These are phyloP conservation scores for Fusarium nurragi DNA, from an alignment of 2,329 filamentous ascomycete species.

Conservation along the genomic window DNA sequence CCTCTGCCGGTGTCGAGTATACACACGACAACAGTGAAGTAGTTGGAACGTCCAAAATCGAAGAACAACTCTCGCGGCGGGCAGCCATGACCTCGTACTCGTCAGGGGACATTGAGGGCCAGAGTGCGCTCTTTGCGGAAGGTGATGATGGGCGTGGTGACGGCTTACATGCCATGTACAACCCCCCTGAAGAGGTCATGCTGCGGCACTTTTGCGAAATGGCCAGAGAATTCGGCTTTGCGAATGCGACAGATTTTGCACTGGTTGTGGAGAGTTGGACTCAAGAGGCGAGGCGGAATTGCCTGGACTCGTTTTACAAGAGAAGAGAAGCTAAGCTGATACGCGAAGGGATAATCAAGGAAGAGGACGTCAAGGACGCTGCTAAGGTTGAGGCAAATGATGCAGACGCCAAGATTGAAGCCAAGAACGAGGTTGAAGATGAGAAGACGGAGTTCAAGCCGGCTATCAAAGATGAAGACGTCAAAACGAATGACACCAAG, in stretches of 20 bases:
- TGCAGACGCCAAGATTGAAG: slow-evolving; percentile 12
- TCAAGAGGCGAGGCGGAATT: slow-evolving; percentile 80
- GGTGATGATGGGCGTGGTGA: slow-evolving; percentile 52
- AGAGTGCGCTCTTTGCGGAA: slow-evolving; percentile 67
- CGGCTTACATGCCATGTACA: slow-evolving; percentile 60
- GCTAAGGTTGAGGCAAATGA: slow-evolving; percentile 19
- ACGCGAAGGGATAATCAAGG: slow-evolving; percentile 40
- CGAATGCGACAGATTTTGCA: slow-evolving; percentile 83
- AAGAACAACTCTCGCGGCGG: slow-evolving; percentile 80
- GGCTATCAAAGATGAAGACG: slow-evolving; percentile 13
- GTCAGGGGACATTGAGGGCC: slow-evolving; percentile 56
- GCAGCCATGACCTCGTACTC: slow-evolving; percentile 70
- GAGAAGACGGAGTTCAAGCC: slow-evolving; percentile 24
- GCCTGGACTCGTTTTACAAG: slow-evolving; percentile 82
- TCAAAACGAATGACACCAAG: slow-evolving; percentile 20
- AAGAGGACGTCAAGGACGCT: slow-evolving; percentile 42
- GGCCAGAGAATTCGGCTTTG: slow-evolving; percentile 81
- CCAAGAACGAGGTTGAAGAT: slow-evolving; percentile 26
- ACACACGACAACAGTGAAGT: slow-evolving; percentile 97
- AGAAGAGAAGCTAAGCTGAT: slow-evolving; percentile 66
- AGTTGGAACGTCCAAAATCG: slow-evolving; percentile 90
- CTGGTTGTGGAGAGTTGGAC: slow-evolving; percentile 91
- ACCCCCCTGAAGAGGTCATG: slow-evolving; percentile 78
- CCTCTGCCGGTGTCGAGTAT: slow-evolving; percentile 89
- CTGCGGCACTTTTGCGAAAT: slow-evolving; percentile 90